These are phyloP conservation scores for Gyromitra esculenta DNA, from an alignment of 2,329 filamentous ascomycete species.

Conservation along the genomic window DNA sequence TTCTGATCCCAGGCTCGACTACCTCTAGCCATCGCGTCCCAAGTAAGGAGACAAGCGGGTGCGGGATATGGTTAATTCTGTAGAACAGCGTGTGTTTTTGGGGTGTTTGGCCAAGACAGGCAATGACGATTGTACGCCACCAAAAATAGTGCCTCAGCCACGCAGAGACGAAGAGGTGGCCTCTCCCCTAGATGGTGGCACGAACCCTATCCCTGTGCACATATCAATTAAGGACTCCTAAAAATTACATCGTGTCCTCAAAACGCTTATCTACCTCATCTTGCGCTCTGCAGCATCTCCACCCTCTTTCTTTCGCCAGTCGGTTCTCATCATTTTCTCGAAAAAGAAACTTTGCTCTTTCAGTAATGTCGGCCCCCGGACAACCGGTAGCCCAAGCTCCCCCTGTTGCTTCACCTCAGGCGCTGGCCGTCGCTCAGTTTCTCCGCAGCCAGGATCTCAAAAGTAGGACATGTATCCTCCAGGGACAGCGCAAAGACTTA, in stretches of 20 bases:
- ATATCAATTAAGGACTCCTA: slow-evolving; percentile 31
- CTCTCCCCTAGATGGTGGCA: slow-evolving; percentile 40
- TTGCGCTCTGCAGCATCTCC: slow-evolving; percentile 18
- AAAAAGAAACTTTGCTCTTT: slow-evolving; percentile 27
- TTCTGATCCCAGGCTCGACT: too few relatives aligned
- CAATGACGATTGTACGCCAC: slow-evolving; percentile 28
- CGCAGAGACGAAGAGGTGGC: slow-evolving; percentile 44
- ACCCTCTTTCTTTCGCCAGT: slow-evolving; percentile 30
- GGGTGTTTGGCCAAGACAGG: background rate
- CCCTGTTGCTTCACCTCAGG: slow-evolving; percentile 82
- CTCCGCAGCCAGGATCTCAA: slow-evolving; percentile 86
- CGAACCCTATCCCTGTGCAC: slow-evolving; percentile 41
- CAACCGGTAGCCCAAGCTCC: slow-evolving; percentile 60
- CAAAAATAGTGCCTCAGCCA: slow-evolving; percentile 29
- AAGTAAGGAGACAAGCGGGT: too few relatives aligned
- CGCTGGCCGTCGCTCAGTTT: slow-evolving; percentile 88
- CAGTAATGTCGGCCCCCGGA: slow-evolving; percentile 63
- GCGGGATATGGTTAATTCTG: too few relatives aligned
- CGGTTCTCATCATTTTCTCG: slow-evolving; percentile 19
- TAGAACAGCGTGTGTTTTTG: background rate
- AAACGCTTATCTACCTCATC: slow-evolving; percentile 36
- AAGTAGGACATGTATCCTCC: slow-evolving; percentile 87
- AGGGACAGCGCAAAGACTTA: slow-evolving; percentile 97
- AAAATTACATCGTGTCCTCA: slow-evolving; percentile 46
- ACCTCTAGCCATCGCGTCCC: too few relatives aligned